Base-by-base conservation (phyloP, 2,329 filamentous ascomycete genomes). In the Fusarium udum region DNA sequence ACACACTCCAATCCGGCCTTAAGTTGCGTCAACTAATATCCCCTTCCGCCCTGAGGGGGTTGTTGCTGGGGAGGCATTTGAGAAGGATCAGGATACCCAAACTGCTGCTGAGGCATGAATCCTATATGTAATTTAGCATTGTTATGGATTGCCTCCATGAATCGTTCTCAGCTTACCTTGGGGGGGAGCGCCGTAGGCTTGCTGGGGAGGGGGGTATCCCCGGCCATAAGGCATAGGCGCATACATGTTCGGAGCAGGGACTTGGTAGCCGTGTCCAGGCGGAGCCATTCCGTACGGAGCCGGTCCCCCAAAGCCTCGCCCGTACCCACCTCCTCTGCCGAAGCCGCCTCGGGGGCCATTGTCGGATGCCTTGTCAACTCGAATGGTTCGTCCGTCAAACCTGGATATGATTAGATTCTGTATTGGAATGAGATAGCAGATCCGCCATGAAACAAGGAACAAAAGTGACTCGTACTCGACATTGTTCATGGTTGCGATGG, bases 291-390 rank as follows among this genome's bases (percentile, higher is more conserved):
- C 82, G 57, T 84, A 84, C 15, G 72, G 76, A 72, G 79, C 78
- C 39, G 80, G 84, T 34, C 81, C 81, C 43, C 83, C 83, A 71
- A 88, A 89, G 53, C 84, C 83, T 69, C 84, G 62, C 63, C 75
- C 72, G 20, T 67, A 77, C 52, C 84, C 82, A 40, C 84, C 81
- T 60, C 81, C 79, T 63, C 82, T 80, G 39, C 82, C 82, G 64
- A 79, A 81, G 32, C 86, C 84, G 64, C 84, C 82, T 64, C 90
- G 88, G 52, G 90, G 87, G 52, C 90, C 89, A 75, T 91, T 92
- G 83, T 98, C 95, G 66, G 94, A 95, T 71, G 95, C 96, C 84
- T 95, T 97, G 85, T 98, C 95, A 75, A 99, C 95, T 77, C 95
- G 95, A 82, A 99, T 98, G 42, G 59, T 73, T 57, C 71, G 71